These are phyloP conservation scores for Steccherinum ochraceum DNA, from an alignment of 768 basidiomycete species.

Conservation along the genomic window DNA sequence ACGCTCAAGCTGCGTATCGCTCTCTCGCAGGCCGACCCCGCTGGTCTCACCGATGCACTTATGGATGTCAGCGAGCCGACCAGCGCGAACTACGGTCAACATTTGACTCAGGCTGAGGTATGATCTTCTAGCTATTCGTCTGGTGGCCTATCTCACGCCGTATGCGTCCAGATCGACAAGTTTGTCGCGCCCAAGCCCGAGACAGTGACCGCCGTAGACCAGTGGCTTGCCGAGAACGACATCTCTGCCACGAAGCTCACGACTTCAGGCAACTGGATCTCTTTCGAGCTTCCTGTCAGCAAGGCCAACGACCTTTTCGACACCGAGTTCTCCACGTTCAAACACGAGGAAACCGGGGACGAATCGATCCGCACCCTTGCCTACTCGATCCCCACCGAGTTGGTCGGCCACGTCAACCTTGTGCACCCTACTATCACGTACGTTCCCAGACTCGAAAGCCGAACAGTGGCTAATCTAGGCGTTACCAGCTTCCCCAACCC, in stretches of 20 bases:
- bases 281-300: slow-evolving; percentile 24
- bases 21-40: slow-evolving; percentile 27
- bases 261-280: slow-evolving; percentile 30
- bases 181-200: slow-evolving; percentile 22
- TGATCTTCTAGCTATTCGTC: neutral
- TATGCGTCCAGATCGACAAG: slow-evolving; percentile 16
- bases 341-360: slow-evolving; percentile 22
- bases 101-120: slow-evolving; percentile 33
- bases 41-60: slow-evolving; percentile 30
- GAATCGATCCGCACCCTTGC: slow-evolving; percentile 28
- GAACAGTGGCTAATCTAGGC: neutral
- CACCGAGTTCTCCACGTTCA: slow-evolving; percentile 30
- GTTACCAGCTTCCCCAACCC: slow-evolving; percentile 31
- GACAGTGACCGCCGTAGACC: slow-evolving; percentile 19
- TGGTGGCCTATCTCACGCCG: neutral
- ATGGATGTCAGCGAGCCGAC: slow-evolving; percentile 32
- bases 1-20: slow-evolving; percentile 31
- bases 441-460: slow-evolving; percentile 1
- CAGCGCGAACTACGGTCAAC: slow-evolving; percentile 30
- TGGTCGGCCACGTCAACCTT: slow-evolving; percentile 24
- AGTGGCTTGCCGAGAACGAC: slow-evolving; percentile 22
- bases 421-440: slow-evolving; percentile 26
- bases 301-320: slow-evolving; percentile 29
- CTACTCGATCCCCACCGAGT: slow-evolving; percentile 29
- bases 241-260: slow-evolving; percentile 18